Evolutionary conservation across 2,329 filamentous ascomycete genomes (phyloP).

Genomic region (Fusarium sp.): DNA sequence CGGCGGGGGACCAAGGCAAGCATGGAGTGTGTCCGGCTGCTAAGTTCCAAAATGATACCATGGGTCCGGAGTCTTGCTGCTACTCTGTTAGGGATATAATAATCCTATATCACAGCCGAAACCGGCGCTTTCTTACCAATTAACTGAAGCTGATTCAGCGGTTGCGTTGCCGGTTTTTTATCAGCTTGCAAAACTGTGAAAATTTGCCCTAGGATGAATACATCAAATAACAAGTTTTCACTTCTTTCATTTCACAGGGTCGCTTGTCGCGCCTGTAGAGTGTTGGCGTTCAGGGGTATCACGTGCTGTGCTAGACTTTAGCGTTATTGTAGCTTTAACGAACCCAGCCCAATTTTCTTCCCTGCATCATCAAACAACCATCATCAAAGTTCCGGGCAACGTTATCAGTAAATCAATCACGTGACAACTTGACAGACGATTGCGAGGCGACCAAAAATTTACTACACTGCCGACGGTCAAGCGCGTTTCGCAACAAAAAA

Average conservation of each 20-base stretch:
- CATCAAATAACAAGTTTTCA: background rate
- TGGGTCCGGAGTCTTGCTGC: conserved; percentile 48
- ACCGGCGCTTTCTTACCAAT: conserved; percentile 20
- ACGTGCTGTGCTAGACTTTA: conserved; percentile 49
- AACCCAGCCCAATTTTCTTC: conserved; percentile 48
- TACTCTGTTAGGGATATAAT: conserved; percentile 33
- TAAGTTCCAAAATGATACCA: conserved; percentile 55
- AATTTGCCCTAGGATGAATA: background rate
- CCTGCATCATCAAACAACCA: conserved; percentile 49
- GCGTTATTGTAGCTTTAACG: conserved; percentile 31
- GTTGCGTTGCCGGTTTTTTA: background rate
- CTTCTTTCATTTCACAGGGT: background rate
- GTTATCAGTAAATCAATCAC: conserved; percentile 47
- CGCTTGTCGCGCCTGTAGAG: conserved; percentile 27
- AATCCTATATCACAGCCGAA: conserved; percentile 32
- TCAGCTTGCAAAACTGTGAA: background rate
- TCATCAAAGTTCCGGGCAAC: conserved; percentile 31
- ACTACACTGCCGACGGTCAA: conserved; percentile 44
- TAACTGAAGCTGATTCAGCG: background rate
- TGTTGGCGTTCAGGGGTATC: conserved; percentile 48
- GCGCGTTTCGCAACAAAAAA: conserved; percentile 44
- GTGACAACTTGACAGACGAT: conserved; percentile 51
- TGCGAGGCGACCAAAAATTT: conserved; percentile 44
- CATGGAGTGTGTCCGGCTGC: conserved; percentile 37
- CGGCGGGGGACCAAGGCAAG: conserved; percentile 31